These are phyloP conservation scores for Penicillium paradoxum DNA, from an alignment of 495 filamentous ascomycete genomes.

Conservation along the genomic window DNA sequence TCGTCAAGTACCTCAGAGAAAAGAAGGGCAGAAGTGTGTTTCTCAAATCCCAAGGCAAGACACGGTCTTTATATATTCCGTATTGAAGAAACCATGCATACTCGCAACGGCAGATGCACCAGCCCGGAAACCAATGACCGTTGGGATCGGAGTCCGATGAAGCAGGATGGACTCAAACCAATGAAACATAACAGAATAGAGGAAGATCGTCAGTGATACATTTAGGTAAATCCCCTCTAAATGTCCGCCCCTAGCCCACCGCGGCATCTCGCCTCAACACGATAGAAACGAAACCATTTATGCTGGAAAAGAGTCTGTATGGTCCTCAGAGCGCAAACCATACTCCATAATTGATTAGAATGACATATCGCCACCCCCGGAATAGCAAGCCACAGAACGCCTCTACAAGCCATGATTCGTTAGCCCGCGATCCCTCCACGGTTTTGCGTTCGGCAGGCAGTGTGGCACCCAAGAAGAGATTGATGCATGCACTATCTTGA, in stretches of 20 bases:
- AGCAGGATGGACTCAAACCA: not conserved
- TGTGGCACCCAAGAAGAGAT: not conserved
- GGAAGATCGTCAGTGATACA: not conserved
- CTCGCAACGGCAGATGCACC: not conserved
- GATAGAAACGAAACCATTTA: not conserved
- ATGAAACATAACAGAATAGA: not conserved
- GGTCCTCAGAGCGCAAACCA: not conserved
- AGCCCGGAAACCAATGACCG: not conserved
- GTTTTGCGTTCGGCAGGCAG: not conserved
- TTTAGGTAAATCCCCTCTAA: constrained; percentile 17
- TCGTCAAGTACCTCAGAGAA: not conserved
- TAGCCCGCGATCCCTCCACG: not conserved
- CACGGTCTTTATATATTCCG: not conserved
- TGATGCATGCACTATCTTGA: not conserved
- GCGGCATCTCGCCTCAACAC: not conserved
- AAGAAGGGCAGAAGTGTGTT: not conserved
- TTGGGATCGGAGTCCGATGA: not conserved
- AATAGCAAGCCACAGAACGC: not conserved
- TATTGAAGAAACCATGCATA: not conserved
- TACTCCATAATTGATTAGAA: not conserved
- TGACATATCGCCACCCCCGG: not conserved
- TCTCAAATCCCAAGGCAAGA: not conserved
- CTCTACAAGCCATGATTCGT: not conserved
- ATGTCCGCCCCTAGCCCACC: constrained; percentile 18
- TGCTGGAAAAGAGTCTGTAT: not conserved